A percentile compares a stretch with the other conserved stretches of the same genome.
phyloP scores from a whole-genome alignment of 805 yeast species.

The Candida tammaniensis region DNA sequence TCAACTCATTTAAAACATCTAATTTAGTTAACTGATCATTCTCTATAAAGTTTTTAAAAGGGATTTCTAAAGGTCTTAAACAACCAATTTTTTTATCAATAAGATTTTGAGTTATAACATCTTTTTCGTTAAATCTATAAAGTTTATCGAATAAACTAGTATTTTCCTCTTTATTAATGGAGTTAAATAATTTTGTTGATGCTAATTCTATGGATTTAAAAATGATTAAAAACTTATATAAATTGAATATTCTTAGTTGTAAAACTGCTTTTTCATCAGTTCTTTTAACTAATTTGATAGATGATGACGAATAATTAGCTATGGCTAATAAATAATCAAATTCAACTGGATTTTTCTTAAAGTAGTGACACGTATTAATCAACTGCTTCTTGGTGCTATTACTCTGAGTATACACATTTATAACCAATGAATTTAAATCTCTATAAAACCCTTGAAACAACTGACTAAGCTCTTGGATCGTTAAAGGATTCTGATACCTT shows the following conservation, averaged over 20 bases:
- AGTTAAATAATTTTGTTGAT: slow-evolving; percentile 26
- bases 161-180: slow-evolving; percentile 25
- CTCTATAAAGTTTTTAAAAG: slow-evolving; percentile 31
- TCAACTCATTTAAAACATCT: slow-evolving; percentile 6
- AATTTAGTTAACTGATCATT: slow-evolving; percentile 10
- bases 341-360: slow-evolving; percentile 25
- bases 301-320: slow-evolving; percentile 35
- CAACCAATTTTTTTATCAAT: slow-evolving; percentile 30
- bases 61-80: slow-evolving; percentile 24
- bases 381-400: slow-evolving; percentile 38
- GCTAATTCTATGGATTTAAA: slow-evolving; percentile 33
- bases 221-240: slow-evolving; percentile 36
- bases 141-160: slow-evolving; percentile 36
- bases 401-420: slow-evolving; percentile 34
- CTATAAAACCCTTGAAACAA: slow-evolving; percentile 34
- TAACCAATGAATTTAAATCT: slow-evolving; percentile 34
- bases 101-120: slow-evolving; percentile 33
- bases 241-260: slow-evolving; percentile 40
- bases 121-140: slow-evolving; percentile 37
- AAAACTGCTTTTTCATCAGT: slow-evolving; percentile 34
- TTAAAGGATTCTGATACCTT: slow-evolving; percentile 39
- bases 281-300: slow-evolving; percentile 35
- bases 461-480: slow-evolving; percentile 30
- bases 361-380: slow-evolving; percentile 26
- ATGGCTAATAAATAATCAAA: slow-evolving; percentile 43